Percentiles rank a stretch among this genome's conserved stretches.
phyloP scores from a whole-genome alignment of 164 flowering plant species.

The Magnolia changhungtana region DNA sequence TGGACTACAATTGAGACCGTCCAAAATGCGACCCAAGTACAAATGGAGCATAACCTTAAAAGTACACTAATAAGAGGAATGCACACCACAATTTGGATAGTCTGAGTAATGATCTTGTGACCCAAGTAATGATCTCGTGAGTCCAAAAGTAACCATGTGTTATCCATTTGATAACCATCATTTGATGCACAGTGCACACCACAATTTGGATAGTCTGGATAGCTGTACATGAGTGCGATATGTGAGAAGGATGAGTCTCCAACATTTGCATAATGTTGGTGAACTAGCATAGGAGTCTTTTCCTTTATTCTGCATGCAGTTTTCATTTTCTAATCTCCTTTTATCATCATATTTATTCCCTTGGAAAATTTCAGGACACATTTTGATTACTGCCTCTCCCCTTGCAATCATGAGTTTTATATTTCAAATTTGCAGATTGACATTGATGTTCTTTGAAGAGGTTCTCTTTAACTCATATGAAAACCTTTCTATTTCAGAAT shows the following conservation, averaged over 20 bases:
- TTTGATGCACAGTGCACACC: no score
- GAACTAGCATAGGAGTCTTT: not conserved
- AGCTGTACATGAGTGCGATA: not conserved
- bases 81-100: no score
- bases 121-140: no score
- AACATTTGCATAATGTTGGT: not conserved
- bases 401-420: not conserved
- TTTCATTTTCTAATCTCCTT: not conserved
- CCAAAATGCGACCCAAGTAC: no score
- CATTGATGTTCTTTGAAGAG: not conserved
- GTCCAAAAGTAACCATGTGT: no score
- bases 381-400: not conserved
- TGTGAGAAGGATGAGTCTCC: not conserved
- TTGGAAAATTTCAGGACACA: not conserved
- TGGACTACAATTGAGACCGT: no score
- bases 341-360: not conserved
- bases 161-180: no score
- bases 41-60: no score
- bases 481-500: conserved; percentile 38
- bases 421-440: not conserved
- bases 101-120: not conserved
- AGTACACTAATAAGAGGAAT: no score
- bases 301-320: not conserved
- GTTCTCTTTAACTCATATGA: not conserved
- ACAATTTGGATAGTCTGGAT: not conserved